Evolutionary conservation across 192 early-diverging fungal species (phyloP).

Genomic region (Phycomyces blakesleeanus): DNA sequence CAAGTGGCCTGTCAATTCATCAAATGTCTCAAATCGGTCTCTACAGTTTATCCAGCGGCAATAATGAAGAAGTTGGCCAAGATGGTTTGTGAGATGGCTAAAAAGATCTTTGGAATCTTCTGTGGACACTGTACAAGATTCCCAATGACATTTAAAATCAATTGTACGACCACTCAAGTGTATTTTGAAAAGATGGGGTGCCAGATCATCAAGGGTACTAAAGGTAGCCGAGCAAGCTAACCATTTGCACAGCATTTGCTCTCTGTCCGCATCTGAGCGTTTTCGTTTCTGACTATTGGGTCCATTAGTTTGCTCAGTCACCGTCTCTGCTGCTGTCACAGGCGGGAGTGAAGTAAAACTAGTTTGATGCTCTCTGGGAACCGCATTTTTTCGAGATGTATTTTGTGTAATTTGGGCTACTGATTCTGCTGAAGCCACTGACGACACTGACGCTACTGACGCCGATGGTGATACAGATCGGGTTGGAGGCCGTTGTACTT

Average conservation of each 20-base stretch:
- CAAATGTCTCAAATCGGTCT: conserved; percentile 53
- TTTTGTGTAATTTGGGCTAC: background rate
- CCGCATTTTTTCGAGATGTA: background rate
- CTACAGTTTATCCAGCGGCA: conserved; percentile 75
- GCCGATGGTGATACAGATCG: background rate
- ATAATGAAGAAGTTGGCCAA: conserved; percentile 48
- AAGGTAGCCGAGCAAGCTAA: conserved; percentile 47
- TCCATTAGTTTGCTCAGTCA: background rate
- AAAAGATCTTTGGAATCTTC: conserved; percentile 52
- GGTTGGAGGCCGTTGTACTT: background rate
- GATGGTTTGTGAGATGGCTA: conserved; percentile 59
- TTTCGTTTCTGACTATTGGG: conserved; percentile 8
- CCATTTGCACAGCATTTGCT: conserved; percentile 41
- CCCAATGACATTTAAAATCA: conserved; percentile 56
- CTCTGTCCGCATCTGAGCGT: conserved; percentile 7
- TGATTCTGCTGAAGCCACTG: background rate
- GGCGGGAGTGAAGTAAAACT: background rate
- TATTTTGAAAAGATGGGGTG: conserved; percentile 48
- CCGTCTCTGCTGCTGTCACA: background rate
- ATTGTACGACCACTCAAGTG: conserved; percentile 36
- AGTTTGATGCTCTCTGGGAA: background rate
- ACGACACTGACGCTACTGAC: background rate
- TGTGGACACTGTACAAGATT: conserved; percentile 49
- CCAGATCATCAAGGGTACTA: conserved; percentile 44
- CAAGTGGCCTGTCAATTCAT: conserved; percentile 61